Conservation (phyloP, 1,284 basidiomycete species). For the Anthracocystis walkeri region DNA sequence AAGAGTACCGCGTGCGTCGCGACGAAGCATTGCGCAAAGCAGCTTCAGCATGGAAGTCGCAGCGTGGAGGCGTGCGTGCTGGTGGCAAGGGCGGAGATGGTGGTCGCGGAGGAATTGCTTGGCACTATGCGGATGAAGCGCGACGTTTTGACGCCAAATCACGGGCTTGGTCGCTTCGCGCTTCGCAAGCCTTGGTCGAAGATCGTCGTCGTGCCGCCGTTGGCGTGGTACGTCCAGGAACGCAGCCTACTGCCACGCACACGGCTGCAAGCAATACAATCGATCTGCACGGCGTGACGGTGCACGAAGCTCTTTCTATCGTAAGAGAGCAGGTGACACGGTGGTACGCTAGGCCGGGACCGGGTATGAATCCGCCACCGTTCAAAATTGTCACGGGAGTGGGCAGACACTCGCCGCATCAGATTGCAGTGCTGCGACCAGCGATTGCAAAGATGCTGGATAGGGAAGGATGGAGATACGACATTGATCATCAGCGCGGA, state of each 20-base stretch:
- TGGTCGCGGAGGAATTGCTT: constrained; percentile 46
- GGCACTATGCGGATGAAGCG: constrained; percentile 69
- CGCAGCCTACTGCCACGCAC: constrained; percentile 10
- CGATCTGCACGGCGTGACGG: constrained; percentile 69
- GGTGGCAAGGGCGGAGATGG: constrained; percentile 41
- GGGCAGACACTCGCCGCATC: constrained; percentile 67
- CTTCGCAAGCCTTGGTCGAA: constrained; percentile 65
- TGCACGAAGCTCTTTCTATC: constrained; percentile 69
- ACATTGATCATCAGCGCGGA: constrained; percentile 46
- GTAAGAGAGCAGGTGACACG: constrained; percentile 62
- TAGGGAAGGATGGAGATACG: constrained; percentile 65
- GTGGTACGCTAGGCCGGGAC: constrained; percentile 58
- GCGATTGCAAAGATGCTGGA: constrained; percentile 67
- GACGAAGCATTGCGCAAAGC: constrained; percentile 67
- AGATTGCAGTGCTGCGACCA: constrained; percentile 67
- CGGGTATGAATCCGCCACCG: constrained; percentile 39
- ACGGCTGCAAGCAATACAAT: constrained; percentile 50
- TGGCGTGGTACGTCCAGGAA: constrained; percentile 28
- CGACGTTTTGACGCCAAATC: constrained; percentile 65
- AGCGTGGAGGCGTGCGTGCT: constrained; percentile 34
- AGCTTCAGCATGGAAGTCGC: constrained; percentile 42
- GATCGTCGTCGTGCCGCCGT: constrained; percentile 55
- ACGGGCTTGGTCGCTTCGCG: constrained; percentile 67
- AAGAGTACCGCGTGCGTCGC: constrained; percentile 64
- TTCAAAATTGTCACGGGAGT: constrained; percentile 70